phyloP scores from a whole-genome alignment of 164 flowering plant genomes.

The Macadamia integrifolia region DNA sequence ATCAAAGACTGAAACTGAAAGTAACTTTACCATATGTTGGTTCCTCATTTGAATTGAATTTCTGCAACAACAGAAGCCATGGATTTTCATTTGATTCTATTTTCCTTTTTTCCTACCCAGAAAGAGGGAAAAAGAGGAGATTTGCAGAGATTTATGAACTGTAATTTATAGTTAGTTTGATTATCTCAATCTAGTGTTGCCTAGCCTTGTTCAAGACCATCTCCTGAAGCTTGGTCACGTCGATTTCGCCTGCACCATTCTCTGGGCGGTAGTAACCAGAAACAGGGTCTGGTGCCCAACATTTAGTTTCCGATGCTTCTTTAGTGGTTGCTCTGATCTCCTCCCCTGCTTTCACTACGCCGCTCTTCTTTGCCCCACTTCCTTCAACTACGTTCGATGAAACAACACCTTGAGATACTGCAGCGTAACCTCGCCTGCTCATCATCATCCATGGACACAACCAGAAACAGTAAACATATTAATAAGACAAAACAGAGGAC shows the following conservation, averaged over 20 bases:
- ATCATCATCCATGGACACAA: background rate
- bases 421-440: constrained; percentile 41
- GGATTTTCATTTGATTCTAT: too few species aligned
- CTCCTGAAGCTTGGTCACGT: constrained; percentile 49
- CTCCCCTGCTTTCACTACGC: constrained; percentile 23
- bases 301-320: constrained; percentile 12
- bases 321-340: constrained; percentile 14
- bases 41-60: too few species aligned
- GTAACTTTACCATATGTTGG: too few species aligned
- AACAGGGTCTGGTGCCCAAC: constrained; percentile 69
- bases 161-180: too few species aligned
- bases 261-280: constrained; percentile 71
- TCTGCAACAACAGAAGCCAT: too few species aligned
- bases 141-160: too few species aligned
- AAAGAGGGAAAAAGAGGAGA: too few species aligned
- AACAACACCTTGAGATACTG: constrained; percentile 30
- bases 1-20: too few species aligned
- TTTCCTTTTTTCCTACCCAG: too few species aligned
- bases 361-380: constrained; percentile 10
- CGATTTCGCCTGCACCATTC: constrained; percentile 32
- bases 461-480: too few species aligned
- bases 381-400: constrained; percentile 10
- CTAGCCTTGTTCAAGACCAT: constrained; percentile 32
- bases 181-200: background rate
- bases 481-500: too few species aligned